Evolutionary conservation across 208 protist genomes (phyloP).

Genomic region (Crithidia fasciculata): DNA sequence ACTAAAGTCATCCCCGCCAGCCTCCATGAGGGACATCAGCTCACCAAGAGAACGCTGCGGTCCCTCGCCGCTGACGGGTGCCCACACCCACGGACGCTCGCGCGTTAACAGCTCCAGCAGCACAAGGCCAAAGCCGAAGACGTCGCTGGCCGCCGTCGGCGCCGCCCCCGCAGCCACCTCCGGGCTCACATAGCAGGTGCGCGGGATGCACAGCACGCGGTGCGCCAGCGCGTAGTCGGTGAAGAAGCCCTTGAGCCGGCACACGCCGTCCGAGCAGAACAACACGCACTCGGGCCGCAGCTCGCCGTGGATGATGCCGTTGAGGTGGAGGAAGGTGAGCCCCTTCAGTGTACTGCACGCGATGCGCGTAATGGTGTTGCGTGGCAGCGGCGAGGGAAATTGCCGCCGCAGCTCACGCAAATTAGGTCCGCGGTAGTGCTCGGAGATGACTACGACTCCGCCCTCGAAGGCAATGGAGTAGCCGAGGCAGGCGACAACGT

Average conservation of each 20-base stretch:
- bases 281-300: conserved; percentile 72
- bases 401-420: conserved; percentile 25
- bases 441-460: conserved; percentile 24
- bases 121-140: conserved; percentile 67
- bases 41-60: conserved; percentile 17
- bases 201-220: conserved; percentile 34
- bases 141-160: conserved; percentile 53
- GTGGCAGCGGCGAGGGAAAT: neutral
- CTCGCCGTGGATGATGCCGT: conserved; percentile 66
- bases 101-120: conserved; percentile 52
- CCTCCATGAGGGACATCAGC: conserved; percentile 21
- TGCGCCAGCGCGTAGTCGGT: conserved; percentile 18
- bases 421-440: conserved; percentile 50
- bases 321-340: conserved; percentile 59
- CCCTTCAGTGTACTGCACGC: conserved; percentile 51
- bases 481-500: conserved; percentile 16
- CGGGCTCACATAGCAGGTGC: conserved; percentile 65
- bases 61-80: conserved; percentile 1
- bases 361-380: conserved; percentile 40
- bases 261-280: conserved; percentile 62
- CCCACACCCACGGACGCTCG: conserved; percentile 42
- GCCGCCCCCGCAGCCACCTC: conserved; percentile 51
- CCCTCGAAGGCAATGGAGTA: conserved; percentile 22
- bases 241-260: conserved; percentile 74
- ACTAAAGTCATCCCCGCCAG: conserved; percentile 16